Percentiles rank a stretch among this genome's conserved stretches.
These are phyloP conservation scores for Venturia nashicola DNA, from an alignment of 2,329 filamentous ascomycete genomes.

Conservation along the genomic window DNA sequence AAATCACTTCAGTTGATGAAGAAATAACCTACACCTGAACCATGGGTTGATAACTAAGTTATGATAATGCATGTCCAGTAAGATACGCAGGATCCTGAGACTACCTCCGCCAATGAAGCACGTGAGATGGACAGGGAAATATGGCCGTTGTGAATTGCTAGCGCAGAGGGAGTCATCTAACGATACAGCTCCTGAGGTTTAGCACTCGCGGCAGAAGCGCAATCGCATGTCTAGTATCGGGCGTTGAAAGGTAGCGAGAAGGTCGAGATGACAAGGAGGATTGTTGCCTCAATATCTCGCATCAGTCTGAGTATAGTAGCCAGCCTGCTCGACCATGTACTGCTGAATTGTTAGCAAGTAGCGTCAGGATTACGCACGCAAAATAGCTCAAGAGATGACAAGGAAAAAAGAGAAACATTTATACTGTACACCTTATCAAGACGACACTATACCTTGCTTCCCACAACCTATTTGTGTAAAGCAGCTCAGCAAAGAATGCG, in stretches of 20 bases:
- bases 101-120: no score
- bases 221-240: neutral
- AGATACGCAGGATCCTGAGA: no score
- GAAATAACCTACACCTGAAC: no score
- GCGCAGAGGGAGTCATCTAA: neutral
- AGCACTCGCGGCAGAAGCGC: no score
- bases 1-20: no score
- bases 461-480: neutral
- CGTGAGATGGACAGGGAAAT: neutral
- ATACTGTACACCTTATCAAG: neutral
- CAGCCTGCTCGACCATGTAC: neutral
- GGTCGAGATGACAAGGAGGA: neutral
- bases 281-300: neutral
- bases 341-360: neutral
- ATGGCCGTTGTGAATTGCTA: neutral
- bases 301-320: neutral
- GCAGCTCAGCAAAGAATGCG: neutral
- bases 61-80: no score
- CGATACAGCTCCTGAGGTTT: no score
- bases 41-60: no score
- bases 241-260: neutral
- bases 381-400: neutral
- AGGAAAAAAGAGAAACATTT: neutral
- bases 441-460: neutral
- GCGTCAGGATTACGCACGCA: neutral